Evolutionary conservation across 306 rosid species (phyloP).

Genomic region (Cicer bijugum): DNA sequence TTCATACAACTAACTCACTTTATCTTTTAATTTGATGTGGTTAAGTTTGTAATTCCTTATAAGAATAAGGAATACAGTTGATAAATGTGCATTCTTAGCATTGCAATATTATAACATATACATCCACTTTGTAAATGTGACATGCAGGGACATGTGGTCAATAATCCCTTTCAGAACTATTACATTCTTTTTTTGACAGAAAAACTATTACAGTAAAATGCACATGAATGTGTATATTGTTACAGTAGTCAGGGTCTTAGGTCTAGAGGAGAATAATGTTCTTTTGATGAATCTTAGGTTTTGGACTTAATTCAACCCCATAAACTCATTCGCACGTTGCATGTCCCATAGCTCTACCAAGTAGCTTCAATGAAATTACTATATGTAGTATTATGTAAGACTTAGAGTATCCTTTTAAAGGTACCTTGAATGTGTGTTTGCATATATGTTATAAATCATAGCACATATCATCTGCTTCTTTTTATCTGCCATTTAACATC

Average conservation of each 20-base stretch:
- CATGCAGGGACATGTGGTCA: not conserved
- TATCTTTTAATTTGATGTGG: not conserved
- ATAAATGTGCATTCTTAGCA: slow-evolving; percentile 16
- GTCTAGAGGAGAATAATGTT: not conserved
- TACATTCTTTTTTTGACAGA: not conserved
- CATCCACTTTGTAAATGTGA: not conserved
- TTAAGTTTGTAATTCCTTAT: slow-evolving; percentile 20
- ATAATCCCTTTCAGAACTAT: not conserved
- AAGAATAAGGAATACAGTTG: slow-evolving; percentile 20
- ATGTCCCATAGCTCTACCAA: too few species aligned
- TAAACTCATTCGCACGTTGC: too few species aligned
- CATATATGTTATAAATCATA: too few species aligned
- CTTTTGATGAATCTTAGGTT: not conserved
- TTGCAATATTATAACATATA: not conserved
- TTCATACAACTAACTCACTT: slow-evolving; percentile 27
- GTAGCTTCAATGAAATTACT: too few species aligned
- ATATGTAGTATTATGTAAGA: too few species aligned
- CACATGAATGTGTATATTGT: not conserved
- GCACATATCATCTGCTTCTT: not conserved
- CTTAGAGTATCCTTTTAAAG: too few species aligned
- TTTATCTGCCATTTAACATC: slow-evolving; percentile 8
- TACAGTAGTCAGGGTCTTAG: not conserved
- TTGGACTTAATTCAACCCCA: too few species aligned
- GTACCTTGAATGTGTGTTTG: too few species aligned
- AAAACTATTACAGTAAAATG: not conserved